Conservation (phyloP, 1,284 basidiomycete genomes). For the Porodaedalea pini region DNA sequence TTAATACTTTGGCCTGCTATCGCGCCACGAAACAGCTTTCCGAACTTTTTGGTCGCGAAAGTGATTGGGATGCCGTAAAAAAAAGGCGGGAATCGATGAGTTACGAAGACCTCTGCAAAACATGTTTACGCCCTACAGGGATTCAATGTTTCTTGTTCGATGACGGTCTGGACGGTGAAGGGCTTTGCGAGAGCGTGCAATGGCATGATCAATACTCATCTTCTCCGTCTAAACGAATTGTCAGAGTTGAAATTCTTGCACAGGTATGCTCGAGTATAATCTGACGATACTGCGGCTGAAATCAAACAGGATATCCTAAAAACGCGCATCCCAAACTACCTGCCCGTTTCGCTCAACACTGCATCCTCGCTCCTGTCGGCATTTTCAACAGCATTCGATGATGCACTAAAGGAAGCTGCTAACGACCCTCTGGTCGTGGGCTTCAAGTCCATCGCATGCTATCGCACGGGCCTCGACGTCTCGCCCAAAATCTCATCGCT, state of each 20-base stretch:
- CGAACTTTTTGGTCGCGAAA: conserved; percentile 39
- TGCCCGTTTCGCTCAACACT: conserved; percentile 5
- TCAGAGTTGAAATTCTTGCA: conserved; percentile 62
- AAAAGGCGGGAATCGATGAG: conserved; percentile 37
- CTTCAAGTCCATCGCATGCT: conserved; percentile 74
- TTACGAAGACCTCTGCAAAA: conserved; percentile 54
- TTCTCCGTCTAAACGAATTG: conserved; percentile 53
- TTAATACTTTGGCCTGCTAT: conserved; percentile 53
- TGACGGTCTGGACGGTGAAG: conserved; percentile 56
- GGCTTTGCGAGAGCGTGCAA: conserved; percentile 46
- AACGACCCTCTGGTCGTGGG: conserved; percentile 50
- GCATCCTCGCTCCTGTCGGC: conserved; percentile 22
- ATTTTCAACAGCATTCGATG: conserved; percentile 36
- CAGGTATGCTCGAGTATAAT: conserved; percentile 43
- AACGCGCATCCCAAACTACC: conserved; percentile 6
- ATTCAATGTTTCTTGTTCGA: conserved; percentile 69
- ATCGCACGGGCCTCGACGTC: conserved; percentile 67
- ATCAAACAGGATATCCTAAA: conserved; percentile 35
- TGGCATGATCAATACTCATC: conserved; percentile 62
- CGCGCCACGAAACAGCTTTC: conserved; percentile 55
- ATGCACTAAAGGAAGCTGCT: conserved; percentile 35
- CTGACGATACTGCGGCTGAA: neutral
- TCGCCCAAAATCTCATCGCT: conserved; percentile 20
- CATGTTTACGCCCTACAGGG: conserved; percentile 47
- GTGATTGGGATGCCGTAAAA: conserved; percentile 58